Conservation (phyloP, 1,139 yeast species). For the Yamadazyma friedrichii region DNA sequence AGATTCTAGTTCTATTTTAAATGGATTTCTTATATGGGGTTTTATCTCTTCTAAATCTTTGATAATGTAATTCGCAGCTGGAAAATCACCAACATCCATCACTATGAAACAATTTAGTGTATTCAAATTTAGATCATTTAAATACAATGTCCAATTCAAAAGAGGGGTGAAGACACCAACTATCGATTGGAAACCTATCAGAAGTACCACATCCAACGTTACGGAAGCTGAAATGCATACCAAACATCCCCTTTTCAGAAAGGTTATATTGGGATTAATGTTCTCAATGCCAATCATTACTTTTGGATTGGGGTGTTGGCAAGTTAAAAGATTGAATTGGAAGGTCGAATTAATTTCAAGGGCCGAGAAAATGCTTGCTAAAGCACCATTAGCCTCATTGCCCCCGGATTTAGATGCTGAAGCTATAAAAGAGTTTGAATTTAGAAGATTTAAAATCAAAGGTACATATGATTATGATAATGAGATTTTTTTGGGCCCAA, state of each 20-base stretch:
- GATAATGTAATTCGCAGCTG: constrained; percentile 1
- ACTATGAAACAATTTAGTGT: not conserved
- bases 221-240: constrained; percentile 41
- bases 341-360: constrained; percentile 79
- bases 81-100: not conserved
- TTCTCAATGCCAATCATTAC: constrained; percentile 86
- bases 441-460: constrained; percentile 66
- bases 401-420: constrained; percentile 61
- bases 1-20: no score
- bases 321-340: constrained; percentile 81
- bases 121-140: not conserved
- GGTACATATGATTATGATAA: constrained; percentile 83
- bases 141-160: constrained; percentile 5
- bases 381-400: constrained; percentile 62
- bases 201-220: constrained; percentile 47
- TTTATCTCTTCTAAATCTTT: no score
- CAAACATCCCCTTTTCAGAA: constrained; percentile 41
- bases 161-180: constrained; percentile 61
- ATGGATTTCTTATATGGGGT: no score
- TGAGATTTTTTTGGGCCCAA: constrained; percentile 92
- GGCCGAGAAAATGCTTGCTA: constrained; percentile 78
- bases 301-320: constrained; percentile 93
- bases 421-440: constrained; percentile 69
- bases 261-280: constrained; percentile 56
- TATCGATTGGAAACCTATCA: constrained; percentile 82